These are phyloP conservation scores for Plasmopara halstedii DNA, from an alignment of 352 stramenopile genomes.

Conservation along the genomic window DNA sequence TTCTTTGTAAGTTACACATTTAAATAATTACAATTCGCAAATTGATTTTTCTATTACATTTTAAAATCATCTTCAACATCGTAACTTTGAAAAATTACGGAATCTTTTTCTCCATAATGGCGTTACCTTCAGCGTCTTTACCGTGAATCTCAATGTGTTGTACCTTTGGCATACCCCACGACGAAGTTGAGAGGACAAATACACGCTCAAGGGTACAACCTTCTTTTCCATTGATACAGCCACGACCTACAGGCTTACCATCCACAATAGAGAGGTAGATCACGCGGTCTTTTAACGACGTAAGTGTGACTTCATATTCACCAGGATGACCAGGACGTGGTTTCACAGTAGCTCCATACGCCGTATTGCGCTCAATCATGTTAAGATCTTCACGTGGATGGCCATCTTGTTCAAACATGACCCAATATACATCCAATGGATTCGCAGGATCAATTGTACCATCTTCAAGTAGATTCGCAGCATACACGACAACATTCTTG, in stretches of 20 bases:
- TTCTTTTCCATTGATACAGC: slow-evolving; percentile 66
- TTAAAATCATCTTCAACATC: too few species aligned
- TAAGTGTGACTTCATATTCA: slow-evolving; percentile 67
- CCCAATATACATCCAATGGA: slow-evolving; percentile 81
- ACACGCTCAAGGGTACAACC: slow-evolving; percentile 72
- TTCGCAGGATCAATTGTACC: slow-evolving; percentile 55
- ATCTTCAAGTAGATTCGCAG: slow-evolving; percentile 52
- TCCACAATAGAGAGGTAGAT: slow-evolving; percentile 71
- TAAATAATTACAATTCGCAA: not conserved
- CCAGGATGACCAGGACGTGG: slow-evolving; percentile 53
- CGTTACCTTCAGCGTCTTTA: slow-evolving; percentile 49
- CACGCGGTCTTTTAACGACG: slow-evolving; percentile 77
- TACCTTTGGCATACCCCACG: slow-evolving; percentile 84
- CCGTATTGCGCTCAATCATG: slow-evolving; percentile 81
- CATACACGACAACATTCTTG: slow-evolving; percentile 85
- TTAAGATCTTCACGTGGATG: slow-evolving; percentile 78
- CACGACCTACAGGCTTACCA: slow-evolving; percentile 59
- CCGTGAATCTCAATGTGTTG: slow-evolving; percentile 86
- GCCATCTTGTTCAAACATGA: slow-evolving; percentile 87
- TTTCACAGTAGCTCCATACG: slow-evolving; percentile 74
- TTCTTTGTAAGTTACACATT: not conserved
- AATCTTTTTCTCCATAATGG: slow-evolving; percentile 82
- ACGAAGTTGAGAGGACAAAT: slow-evolving; percentile 80
- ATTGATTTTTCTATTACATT: slow-evolving; percentile 26
- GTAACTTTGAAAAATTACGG: too few species aligned